Evolutionary conservation across 352 stramenopile species (phyloP).

Genomic region (Phytophthora chlamydospora): DNA sequence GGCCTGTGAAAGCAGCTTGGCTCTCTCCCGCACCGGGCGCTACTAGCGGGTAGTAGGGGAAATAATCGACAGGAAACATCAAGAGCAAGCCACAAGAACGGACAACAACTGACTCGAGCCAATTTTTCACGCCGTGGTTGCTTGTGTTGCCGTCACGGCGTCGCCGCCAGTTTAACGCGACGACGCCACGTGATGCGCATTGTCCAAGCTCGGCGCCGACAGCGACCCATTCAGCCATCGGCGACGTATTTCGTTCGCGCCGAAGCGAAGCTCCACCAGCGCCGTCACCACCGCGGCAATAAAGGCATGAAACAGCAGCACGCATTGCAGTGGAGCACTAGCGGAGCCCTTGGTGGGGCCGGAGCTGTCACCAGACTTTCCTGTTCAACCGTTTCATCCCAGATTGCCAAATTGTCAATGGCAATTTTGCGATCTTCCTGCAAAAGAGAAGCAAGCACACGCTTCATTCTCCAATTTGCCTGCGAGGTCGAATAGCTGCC

Average conservation of each 20-base stretch:
- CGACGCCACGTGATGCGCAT: constrained; percentile 9
- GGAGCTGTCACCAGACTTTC: neutral
- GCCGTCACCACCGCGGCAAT: neutral
- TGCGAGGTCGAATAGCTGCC: too few relatives aligned
- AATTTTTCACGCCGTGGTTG: constrained; percentile 21
- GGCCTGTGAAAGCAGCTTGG: constrained; percentile 12
- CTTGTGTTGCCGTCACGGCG: neutral
- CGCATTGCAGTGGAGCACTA: neutral
- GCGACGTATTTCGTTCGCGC: constrained; percentile 21
- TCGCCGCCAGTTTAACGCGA: constrained; percentile 11
- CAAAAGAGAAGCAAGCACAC: too few relatives aligned
- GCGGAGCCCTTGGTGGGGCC: neutral
- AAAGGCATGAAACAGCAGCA: constrained; percentile 13
- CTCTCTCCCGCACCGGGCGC: constrained; percentile 21
- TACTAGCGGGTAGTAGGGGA: constrained; percentile 13
- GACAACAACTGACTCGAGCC: constrained; percentile 19
- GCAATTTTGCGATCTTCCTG: too few relatives aligned
- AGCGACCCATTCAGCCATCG: constrained; percentile 4
- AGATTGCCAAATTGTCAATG: too few relatives aligned
- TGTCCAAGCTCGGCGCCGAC: constrained; percentile 7
- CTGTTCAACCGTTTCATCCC: too few relatives aligned
- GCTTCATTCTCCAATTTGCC: too few relatives aligned
- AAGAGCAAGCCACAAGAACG: constrained; percentile 6
- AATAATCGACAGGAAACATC: constrained; percentile 6
- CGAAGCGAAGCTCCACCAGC: neutral